Base-by-base conservation (phyloP, 768 basidiomycete species). In the Solioccasus polychromus region DNA sequence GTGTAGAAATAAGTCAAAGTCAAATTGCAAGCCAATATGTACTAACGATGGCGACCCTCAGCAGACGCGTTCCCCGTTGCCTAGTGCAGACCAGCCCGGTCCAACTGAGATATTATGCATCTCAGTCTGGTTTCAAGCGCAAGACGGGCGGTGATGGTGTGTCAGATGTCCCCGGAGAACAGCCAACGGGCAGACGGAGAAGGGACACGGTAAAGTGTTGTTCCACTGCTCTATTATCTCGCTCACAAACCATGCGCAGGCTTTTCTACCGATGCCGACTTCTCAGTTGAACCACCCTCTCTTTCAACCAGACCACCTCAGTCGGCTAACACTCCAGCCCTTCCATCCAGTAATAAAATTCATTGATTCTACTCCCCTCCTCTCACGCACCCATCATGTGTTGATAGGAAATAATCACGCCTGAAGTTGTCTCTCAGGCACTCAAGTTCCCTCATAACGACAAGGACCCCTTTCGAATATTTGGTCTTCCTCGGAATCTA, bases 401-500 rank as follows among this genome's bases (percentile, higher is more conserved):
- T 28, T n/a, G 0, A 20, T 28, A 74, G 68, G 67, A 72, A 60
- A 58, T 54, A 5, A 53, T 61, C 5, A 60, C 61, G 0, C 55
- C 60, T 6, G 57, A 61, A 5, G 66, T 71, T 35, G 55, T 74
- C n/a, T 77, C 76, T 5, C 66, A 72, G 48, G 72, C 76, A 3
- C 65, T 75, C 41, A 67, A 68, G 26, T 82, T 82, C 50, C 53
- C 70, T 1, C 57, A 67, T 4, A 57, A 70, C 1, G 72, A 74
- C 20, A 71, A 73, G 29, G 74, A 76, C 48, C 75, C 80, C 0
- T 65, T 83, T n/a, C 70, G 75, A 24, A 71, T 75, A 43, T 91
- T 82, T 60, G 91, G 91, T 34, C 62, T 90, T 14, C 89, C 91
- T 0, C 79, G 76, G 51, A 80, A 77, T 46, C 56, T 89, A 47